Evolutionary conservation across 2,329 filamentous ascomycete species (phyloP).

Genomic region (Arthrinium puccinioides): DNA sequence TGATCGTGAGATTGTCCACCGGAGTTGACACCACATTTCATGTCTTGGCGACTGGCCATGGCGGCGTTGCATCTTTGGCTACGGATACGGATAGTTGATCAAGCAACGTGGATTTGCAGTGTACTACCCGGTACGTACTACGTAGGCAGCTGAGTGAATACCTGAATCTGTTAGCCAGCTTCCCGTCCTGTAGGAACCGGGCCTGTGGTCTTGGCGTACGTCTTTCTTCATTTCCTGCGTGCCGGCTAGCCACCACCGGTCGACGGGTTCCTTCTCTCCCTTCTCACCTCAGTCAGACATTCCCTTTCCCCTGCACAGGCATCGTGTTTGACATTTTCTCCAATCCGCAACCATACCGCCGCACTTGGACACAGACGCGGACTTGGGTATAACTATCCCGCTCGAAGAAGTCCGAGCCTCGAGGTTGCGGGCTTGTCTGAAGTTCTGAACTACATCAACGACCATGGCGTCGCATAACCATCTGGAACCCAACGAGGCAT

Average conservation of each 20-base stretch:
- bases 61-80: too few relatives aligned
- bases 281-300: neutral
- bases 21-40: neutral
- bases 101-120: too few relatives aligned
- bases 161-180: too few relatives aligned
- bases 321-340: too few relatives aligned
- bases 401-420: neutral
- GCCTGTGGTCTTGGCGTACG: neutral
- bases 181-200: too few relatives aligned
- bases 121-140: too few relatives aligned
- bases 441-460: neutral
- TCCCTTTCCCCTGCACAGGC: neutral
- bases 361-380: neutral
- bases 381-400: constrained; percentile 1
- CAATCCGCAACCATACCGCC: too few relatives aligned
- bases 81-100: too few relatives aligned
- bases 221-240: neutral
- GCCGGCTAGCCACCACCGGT: neutral
- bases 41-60: too few relatives aligned
- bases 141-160: too few relatives aligned
- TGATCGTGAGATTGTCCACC: constrained; percentile 1
- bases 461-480: constrained; percentile 11
- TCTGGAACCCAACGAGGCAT: constrained; percentile 20
- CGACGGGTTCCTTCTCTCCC: neutral
- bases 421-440: constrained; percentile 1